Evolutionary conservation across 2,329 filamentous ascomycete species (phyloP).

Genomic region (Hypoxylon sp.): DNA sequence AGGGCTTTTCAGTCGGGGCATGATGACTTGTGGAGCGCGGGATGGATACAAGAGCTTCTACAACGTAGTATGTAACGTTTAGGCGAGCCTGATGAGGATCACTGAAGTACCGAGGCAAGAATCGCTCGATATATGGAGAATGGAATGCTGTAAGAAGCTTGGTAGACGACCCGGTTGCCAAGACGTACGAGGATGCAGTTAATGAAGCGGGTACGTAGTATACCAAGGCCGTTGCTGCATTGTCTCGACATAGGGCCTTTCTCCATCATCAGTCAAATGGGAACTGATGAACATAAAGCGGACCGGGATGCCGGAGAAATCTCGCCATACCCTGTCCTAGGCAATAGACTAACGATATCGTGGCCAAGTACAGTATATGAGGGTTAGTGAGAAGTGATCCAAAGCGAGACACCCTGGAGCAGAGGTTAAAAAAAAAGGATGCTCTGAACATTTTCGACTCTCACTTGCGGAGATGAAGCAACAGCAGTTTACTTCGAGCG

Average conservation of each 20-base stretch:
- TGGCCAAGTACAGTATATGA: conserved; percentile 16
- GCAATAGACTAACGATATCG: conserved; percentile 23
- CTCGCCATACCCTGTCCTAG: conserved; percentile 38
- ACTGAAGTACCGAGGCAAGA: conserved; percentile 43
- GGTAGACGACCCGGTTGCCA: conserved; percentile 39
- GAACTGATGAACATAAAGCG: conserved; percentile 38
- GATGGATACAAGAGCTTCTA: conserved; percentile 42
- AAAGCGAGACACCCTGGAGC: conserved; percentile 17
- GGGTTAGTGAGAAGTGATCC: conserved; percentile 22
- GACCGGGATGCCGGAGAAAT: conserved; percentile 50
- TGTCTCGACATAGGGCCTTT: conserved; percentile 29
- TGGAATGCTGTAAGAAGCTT: conserved; percentile 38
- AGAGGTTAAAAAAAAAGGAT: conserved; percentile 4
- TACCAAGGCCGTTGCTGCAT: conserved; percentile 40
- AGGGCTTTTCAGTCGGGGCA: conserved; percentile 21
- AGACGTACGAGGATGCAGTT: conserved; percentile 42
- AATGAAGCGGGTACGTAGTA: conserved; percentile 40
- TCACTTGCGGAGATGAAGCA: conserved; percentile 35
- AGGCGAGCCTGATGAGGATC: conserved; percentile 42
- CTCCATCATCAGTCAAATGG: conserved; percentile 30
- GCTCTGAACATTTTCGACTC: conserved; percentile 11
- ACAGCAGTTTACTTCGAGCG: conserved; percentile 30
- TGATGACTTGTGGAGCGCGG: conserved; percentile 43
- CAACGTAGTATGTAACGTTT: conserved; percentile 48
- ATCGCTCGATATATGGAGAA: conserved; percentile 38